These are phyloP conservation scores for Chalaropsis ovoidea DNA, from an alignment of 2,329 filamentous ascomycete genomes.

Conservation along the genomic window DNA sequence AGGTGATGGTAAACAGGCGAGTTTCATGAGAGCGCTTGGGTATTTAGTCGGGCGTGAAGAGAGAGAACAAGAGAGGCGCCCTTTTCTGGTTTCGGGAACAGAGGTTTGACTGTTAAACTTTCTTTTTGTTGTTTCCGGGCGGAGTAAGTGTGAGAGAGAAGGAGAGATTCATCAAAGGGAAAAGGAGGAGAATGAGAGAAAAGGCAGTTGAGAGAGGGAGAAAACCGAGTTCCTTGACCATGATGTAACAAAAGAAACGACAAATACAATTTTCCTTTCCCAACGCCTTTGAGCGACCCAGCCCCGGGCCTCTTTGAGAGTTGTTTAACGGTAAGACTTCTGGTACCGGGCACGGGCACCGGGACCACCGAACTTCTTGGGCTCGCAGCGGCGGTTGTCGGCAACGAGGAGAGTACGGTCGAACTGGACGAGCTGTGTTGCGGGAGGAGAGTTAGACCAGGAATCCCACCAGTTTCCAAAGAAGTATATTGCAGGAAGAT, in stretches of 20 bases:
- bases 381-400: conserved; percentile 98
- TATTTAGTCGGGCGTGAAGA: conserved; percentile 11
- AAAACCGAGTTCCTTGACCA: conserved; percentile 27
- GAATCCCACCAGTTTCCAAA: neutral
- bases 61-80: conserved; percentile 10
- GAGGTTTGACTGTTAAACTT: conserved; percentile 16
- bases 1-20: neutral
- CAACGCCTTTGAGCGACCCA: conserved; percentile 26
- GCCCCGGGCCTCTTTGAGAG: conserved; percentile 25
- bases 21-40: conserved; percentile 13
- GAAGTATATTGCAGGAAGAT: neutral
- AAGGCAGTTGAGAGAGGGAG: conserved; percentile 26
- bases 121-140: conserved; percentile 17
- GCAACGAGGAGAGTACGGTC: conserved; percentile 96
- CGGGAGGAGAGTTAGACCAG: conserved; percentile 58
- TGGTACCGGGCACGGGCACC: conserved; percentile 96
- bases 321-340: conserved; percentile 93
- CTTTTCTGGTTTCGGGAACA: conserved; percentile 12
- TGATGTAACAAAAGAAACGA: conserved; percentile 27
- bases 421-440: conserved; percentile 63
- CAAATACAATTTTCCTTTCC: conserved; percentile 26
- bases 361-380: conserved; percentile 94
- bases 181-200: conserved; percentile 24
- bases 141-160: conserved; percentile 17
- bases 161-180: conserved; percentile 16